These are phyloP conservation scores for Penicillium expansum DNA, from an alignment of 2,329 filamentous ascomycete species.

Conservation along the genomic window DNA sequence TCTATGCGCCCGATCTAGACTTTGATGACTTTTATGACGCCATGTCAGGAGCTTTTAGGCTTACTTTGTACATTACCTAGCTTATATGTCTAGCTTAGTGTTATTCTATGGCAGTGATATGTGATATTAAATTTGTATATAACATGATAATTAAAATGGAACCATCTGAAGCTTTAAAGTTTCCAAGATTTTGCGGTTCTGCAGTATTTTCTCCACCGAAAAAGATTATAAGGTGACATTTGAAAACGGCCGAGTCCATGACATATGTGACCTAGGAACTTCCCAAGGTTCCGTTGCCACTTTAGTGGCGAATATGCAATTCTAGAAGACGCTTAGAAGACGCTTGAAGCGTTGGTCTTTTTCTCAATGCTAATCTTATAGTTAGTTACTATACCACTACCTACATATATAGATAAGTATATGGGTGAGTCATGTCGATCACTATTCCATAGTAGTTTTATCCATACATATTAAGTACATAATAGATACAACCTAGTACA, in stretches of 20 bases:
- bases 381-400: not conserved
- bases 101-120: not conserved
- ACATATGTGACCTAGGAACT: not conserved
- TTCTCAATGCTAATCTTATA: not conserved
- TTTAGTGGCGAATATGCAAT: slow-evolving; percentile 12
- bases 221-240: not conserved
- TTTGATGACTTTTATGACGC: not conserved
- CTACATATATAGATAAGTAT: too few relatives aligned
- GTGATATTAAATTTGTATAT: too few relatives aligned
- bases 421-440: slow-evolving; percentile 1
- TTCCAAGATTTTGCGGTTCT: not conserved
- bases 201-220: not conserved
- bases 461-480: not conserved
- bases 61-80: too few relatives aligned
- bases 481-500: not conserved
- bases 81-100: not conserved
- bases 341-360: slow-evolving; percentile 21
- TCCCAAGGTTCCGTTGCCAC: slow-evolving; percentile 4
- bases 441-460: not conserved
- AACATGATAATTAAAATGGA: too few relatives aligned
- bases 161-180: not conserved
- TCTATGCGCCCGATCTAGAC: slow-evolving; percentile 2
- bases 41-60: too few relatives aligned
- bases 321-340: slow-evolving; percentile 40
- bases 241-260: slow-evolving; percentile 6